A percentile compares a stretch with the other conserved stretches of the same genome.
Conservation (phyloP, 345 rosid genomes). For the Turnera subulata region DNA sequence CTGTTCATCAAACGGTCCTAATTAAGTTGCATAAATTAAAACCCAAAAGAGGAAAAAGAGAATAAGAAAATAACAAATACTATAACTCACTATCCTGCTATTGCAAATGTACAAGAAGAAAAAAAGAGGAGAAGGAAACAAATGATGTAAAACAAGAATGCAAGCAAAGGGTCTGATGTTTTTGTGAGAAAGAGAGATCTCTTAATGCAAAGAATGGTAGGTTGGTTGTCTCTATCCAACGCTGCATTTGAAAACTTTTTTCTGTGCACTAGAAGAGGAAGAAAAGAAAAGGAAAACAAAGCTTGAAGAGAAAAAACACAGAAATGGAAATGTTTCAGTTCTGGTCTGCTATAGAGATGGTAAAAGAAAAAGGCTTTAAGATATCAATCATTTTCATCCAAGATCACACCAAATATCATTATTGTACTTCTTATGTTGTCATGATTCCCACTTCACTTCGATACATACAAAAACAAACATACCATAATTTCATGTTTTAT, state of each 20-base stretch:
- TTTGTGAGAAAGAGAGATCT: not conserved
- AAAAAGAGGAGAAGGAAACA: not conserved
- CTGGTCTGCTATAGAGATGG: not conserved
- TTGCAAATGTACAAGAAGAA: not conserved
- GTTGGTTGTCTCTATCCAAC: conserved; percentile 1
- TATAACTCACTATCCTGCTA: too few species aligned
- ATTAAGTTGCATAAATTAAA: not conserved
- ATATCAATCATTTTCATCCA: conserved; percentile 25
- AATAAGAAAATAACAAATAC: too few species aligned
- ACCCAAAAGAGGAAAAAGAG: not conserved
- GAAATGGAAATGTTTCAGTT: conserved; percentile 9
- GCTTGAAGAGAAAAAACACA: too few species aligned
- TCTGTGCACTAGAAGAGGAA: not conserved
- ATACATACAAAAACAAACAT: conserved; percentile 5
- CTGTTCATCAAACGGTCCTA: conserved; percentile 16
- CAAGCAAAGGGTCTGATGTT: not conserved
- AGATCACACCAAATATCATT: conserved; percentile 20
- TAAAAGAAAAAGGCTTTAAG: not conserved
- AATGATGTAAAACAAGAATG: not conserved
- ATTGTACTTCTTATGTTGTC: conserved; percentile 5
- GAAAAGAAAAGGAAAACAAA: not conserved
- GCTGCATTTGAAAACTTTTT: not conserved
- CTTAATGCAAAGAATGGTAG: not conserved
- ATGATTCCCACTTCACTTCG: conserved; percentile 1
- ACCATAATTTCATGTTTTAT: too few species aligned